phyloP scores from a whole-genome alignment of 768 basidiomycete species.

The Leccinum ochraceum region DNA sequence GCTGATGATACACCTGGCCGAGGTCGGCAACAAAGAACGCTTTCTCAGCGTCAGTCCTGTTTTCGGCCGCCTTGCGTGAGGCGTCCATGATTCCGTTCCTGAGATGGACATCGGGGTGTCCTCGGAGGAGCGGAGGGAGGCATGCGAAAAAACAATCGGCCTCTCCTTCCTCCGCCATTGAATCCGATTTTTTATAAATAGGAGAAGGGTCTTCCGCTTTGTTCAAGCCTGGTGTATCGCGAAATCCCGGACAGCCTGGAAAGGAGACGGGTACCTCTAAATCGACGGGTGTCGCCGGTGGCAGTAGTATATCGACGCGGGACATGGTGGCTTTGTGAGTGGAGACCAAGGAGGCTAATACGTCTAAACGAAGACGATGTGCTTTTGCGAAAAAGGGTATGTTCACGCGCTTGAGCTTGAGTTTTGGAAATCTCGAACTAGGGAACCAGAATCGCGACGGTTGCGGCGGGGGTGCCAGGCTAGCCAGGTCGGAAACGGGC shows the following conservation, averaged over 20 bases:
- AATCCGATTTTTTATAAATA: constrained; percentile 51
- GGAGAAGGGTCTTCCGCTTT: constrained; percentile 11
- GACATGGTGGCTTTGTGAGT: constrained; percentile 50
- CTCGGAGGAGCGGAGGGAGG: constrained; percentile 66
- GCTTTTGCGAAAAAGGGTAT: constrained; percentile 28
- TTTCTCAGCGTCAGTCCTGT: constrained; percentile 77
- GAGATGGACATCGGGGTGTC: constrained; percentile 74
- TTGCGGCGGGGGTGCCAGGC: constrained; percentile 54
- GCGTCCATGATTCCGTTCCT: constrained; percentile 76
- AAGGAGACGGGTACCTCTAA: constrained; percentile 32
- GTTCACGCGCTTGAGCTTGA: constrained; percentile 26
- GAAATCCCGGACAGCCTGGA: constrained; percentile 25
- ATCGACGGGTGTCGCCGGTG: constrained; percentile 31
- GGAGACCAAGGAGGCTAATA: constrained; percentile 21
- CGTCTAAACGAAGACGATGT: constrained; percentile 27
- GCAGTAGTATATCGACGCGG: constrained; percentile 49
- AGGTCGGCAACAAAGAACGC: constrained; percentile 98
- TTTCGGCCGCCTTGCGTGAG: constrained; percentile 47
- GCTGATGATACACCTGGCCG: constrained; percentile 81
- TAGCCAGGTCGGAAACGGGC: constrained; percentile 54
- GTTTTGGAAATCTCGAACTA: constrained; percentile 49
- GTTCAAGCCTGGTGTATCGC: constrained; percentile 24
- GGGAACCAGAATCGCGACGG: constrained; percentile 80
- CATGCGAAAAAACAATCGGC: constrained; percentile 55
- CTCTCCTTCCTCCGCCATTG: constrained; percentile 32